Evolutionary conservation across 2,329 filamentous ascomycete species (phyloP).

Genomic region (Nothophaeocryptopus gaeumannii): DNA sequence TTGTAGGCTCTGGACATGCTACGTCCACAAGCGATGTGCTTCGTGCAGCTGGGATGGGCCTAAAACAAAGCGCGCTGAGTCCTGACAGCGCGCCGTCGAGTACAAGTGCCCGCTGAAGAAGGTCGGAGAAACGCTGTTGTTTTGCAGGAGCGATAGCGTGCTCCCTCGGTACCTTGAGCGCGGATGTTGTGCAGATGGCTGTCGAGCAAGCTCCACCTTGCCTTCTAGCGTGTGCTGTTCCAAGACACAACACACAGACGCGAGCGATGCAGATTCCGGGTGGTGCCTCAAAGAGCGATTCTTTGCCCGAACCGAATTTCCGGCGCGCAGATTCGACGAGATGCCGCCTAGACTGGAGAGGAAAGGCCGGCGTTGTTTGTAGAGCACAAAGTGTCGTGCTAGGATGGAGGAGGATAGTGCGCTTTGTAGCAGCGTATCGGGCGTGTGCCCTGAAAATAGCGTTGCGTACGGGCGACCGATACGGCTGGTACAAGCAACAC

Average conservation of each 20-base stretch:
- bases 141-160: constrained; percentile 42
- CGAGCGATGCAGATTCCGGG: constrained; percentile 19
- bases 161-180: constrained; percentile 41
- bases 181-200: constrained; percentile 48
- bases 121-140: constrained; percentile 35
- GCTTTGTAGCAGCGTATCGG: constrained; percentile 30
- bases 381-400: constrained; percentile 24
- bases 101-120: constrained; percentile 35
- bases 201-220: constrained; percentile 31
- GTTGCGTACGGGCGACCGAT: constrained; percentile 32
- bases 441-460: constrained; percentile 38
- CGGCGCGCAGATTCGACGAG: constrained; percentile 25
- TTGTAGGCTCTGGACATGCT: constrained; percentile 48
- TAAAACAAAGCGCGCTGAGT: constrained; percentile 30
- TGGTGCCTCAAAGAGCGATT: constrained; percentile 19
- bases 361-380: constrained; percentile 26
- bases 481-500: constrained; percentile 31
- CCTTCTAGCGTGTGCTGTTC: constrained; percentile 32
- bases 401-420: constrained; percentile 29
- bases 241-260: constrained; percentile 18
- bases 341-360: constrained; percentile 26
- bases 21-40: constrained; percentile 32
- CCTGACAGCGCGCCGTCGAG: constrained; percentile 34
- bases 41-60: constrained; percentile 33
- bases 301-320: constrained; percentile 30